Percentiles rank a stretch among this genome's conserved stretches.
Conservation (phyloP, 345 rosid genomes). For the Eucalyptus urophylla region DNA sequence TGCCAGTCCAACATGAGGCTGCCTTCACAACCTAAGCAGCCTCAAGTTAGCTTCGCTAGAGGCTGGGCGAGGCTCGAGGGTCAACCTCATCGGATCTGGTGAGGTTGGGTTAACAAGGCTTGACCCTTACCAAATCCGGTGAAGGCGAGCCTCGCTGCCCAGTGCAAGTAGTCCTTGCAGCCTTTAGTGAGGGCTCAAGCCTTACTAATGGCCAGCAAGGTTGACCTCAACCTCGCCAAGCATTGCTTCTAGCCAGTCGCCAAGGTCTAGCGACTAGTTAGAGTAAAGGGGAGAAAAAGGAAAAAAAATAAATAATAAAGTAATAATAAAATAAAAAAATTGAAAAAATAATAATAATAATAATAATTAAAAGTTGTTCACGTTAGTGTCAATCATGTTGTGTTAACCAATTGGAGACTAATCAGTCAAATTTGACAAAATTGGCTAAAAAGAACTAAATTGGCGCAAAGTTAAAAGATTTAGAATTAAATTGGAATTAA, state of each 20-base stretch:
- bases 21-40: rapidly evolving
- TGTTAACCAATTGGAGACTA: rapidly evolving
- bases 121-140: rapidly evolving
- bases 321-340: too few species aligned
- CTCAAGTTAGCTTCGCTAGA: too few species aligned
- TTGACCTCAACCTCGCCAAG: rapidly evolving
- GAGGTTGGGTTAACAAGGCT: rapidly evolving
- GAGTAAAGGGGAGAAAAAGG: rapidly evolving
- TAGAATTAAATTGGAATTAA: rapidly evolving
- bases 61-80: rapidly evolving
- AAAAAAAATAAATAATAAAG: too few species aligned
- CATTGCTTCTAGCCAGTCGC: rapidly evolving
- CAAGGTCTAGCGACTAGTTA: rapidly evolving
- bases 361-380: too few species aligned
- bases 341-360: too few species aligned
- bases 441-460: rapidly evolving
- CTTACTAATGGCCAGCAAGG: rapidly evolving
- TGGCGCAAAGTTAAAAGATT: too few species aligned
- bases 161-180: too few species aligned
- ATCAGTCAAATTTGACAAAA: rapidly evolving
- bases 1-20: rapidly evolving
- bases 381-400: rapidly evolving
- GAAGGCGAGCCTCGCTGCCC: rapidly evolving
- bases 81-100: rapidly evolving
- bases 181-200: too few species aligned